Evolutionary conservation across 768 basidiomycete species (phyloP), one percentile per base, ranked within the genome.

Genomic region (Porpolomopsis calyptriformis): DNA sequence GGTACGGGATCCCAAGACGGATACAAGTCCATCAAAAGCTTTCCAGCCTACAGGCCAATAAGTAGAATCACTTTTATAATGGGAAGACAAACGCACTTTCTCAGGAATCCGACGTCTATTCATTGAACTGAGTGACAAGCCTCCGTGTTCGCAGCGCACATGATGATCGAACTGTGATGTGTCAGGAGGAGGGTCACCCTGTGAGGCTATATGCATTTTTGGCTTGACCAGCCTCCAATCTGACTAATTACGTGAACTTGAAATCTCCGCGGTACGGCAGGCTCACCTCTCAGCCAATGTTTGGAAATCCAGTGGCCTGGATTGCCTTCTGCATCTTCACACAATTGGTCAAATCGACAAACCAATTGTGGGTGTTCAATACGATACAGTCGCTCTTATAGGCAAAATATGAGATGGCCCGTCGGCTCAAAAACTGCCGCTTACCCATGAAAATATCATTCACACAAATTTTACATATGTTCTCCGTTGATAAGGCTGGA

Each of bases 161-260:
- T 91, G 74, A 27, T 60, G 57, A 35, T 60, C 53, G 59, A 71
- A 90, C 23, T 75, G 73, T 4, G 59, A 57, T 22, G 74, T 67
- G 55, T 81, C 78, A 4, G 89, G 89, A 11, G 74, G 63, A 8
- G 82, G 84, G 60, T 92, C 89, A 20, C 58, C 62, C 55, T 75
- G 57, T 31, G 64, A 67, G 29, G 61, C 54, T 23, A 65, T 62
- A 57, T 91, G 88, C 84, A 91, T 87, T 61, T 76, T 85, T 19
- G 89, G 89, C 53, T 73, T 82, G 37, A 61, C 55, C 43, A 76
- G 61, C 57, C 68, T 68, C 89, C 89, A 92, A 59, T 87, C 89
- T 91, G 52, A 14, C 16, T 22, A 37, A 20, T 14, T 35, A 24
- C 40, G 42, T 41, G 27, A 27, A 51, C 40, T 16, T n/a, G 10